phyloP scores from a whole-genome alignment of 2,329 filamentous ascomycete genomes.

The Rhinocladiella mackenziei region DNA sequence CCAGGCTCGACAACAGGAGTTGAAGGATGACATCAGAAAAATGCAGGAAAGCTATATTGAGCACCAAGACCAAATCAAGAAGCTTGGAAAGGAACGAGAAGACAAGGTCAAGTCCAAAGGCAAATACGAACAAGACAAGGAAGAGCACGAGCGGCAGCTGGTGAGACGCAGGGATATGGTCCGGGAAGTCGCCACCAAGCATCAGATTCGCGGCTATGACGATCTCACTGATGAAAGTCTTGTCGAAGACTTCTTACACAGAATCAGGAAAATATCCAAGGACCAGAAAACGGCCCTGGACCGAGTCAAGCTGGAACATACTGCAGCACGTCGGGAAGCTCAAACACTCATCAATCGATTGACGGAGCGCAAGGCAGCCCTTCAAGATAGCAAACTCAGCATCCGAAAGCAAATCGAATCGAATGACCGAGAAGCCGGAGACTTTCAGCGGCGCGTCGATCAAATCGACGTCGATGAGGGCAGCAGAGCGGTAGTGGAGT shows the following conservation, averaged over 20 bases:
- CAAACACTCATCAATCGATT: constrained; percentile 68
- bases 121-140: constrained; percentile 78
- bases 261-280: constrained; percentile 66
- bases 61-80: constrained; percentile 50
- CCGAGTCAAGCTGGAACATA: constrained; percentile 66
- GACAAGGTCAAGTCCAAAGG: constrained; percentile 55
- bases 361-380: constrained; percentile 66
- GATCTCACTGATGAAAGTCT: constrained; percentile 69
- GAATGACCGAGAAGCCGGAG: constrained; percentile 67
- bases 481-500: constrained; percentile 70
- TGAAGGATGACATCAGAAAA: constrained; percentile 59
- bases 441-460: constrained; percentile 65
- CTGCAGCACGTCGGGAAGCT: constrained; percentile 69
- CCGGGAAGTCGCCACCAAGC: constrained; percentile 68
- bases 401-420: constrained; percentile 67
- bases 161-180: constrained; percentile 68
- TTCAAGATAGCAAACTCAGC: constrained; percentile 69
- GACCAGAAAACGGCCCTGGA: constrained; percentile 80
- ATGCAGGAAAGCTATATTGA: constrained; percentile 63
- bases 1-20: constrained; percentile 66
- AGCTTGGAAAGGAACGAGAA: constrained; percentile 23
- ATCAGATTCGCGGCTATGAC: constrained; percentile 82
- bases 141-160: constrained; percentile 78
- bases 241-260: constrained; percentile 71
- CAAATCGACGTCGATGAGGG: constrained; percentile 83